Evolutionary conservation across 2,329 filamentous ascomycete species (phyloP).

Genomic region (Drechslerella coelobrocha): DNA sequence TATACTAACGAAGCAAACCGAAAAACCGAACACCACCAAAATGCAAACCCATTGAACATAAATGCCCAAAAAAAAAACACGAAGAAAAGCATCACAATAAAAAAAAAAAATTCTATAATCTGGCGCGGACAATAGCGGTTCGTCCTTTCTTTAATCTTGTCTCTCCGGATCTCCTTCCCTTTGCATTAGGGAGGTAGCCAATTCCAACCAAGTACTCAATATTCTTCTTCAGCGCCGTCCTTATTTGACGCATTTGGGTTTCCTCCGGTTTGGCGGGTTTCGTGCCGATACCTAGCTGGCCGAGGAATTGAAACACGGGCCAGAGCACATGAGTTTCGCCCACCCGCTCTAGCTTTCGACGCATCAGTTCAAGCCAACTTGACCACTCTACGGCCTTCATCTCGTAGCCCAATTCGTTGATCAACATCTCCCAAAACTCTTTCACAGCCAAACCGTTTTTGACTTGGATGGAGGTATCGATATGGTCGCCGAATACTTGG

Average conservation of each 20-base stretch:
- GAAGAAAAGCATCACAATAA: background rate
- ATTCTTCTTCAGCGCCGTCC: slow-evolving; percentile 16
- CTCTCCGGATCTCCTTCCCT: slow-evolving; percentile 7
- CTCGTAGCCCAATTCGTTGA: slow-evolving; percentile 9
- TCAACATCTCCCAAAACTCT: slow-evolving; percentile 17
- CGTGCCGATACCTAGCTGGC: slow-evolving; percentile 7
- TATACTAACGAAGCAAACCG: background rate
- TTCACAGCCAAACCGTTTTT: slow-evolving; percentile 12
- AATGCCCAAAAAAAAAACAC: background rate
- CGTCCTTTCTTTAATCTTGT: slow-evolving; percentile 10
- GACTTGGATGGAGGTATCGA: slow-evolving; percentile 2
- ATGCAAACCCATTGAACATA: background rate
- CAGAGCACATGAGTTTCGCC: slow-evolving; percentile 15
- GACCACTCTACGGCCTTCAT: slow-evolving; percentile 12
- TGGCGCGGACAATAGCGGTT: slow-evolving; percentile 12
- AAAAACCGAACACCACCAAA: background rate
- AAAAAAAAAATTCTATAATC: slow-evolving; percentile 16
- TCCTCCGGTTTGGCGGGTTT: slow-evolving; percentile 4
- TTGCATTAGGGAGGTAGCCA: slow-evolving; percentile 10
- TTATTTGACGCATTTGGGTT: slow-evolving; percentile 2
- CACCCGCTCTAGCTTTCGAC: slow-evolving; percentile 1
- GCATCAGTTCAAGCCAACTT: slow-evolving; percentile 15
- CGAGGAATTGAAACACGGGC: slow-evolving; percentile 16
- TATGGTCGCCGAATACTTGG: slow-evolving; percentile 9
- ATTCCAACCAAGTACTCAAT: slow-evolving; percentile 21